Evolutionary conservation across 106 monocot genomes (phyloP).

Genomic region (Phalaenopsis equestris): DNA sequence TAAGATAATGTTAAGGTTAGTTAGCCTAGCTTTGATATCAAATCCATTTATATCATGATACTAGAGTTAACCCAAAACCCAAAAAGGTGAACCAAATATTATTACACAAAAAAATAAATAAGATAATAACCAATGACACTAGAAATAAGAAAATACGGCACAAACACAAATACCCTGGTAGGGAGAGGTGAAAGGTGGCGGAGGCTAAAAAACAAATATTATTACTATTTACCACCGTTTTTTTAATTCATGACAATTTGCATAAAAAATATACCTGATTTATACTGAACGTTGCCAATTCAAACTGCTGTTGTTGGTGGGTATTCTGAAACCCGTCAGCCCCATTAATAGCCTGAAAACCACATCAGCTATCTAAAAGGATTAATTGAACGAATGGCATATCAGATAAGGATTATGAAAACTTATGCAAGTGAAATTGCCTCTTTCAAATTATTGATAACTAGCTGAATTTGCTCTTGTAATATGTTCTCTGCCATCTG

Average conservation of each 20-base stretch:
- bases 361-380: background rate
- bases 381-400: background rate
- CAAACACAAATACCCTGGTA: no score
- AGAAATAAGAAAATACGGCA: no score
- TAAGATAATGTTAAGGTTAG: no score
- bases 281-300: conserved; percentile 67
- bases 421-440: conserved; percentile 19
- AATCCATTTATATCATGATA: no score
- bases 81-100: no score
- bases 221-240: background rate
- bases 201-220: no score
- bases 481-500: conserved; percentile 69
- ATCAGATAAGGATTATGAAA: background rate
- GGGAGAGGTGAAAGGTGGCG: no score
- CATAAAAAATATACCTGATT: conserved; percentile 53
- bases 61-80: no score
- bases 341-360: conserved; percentile 67
- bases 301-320: conserved; percentile 68
- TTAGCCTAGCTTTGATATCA: no score
- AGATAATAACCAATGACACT: no score
- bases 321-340: conserved; percentile 96
- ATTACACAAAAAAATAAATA: no score
- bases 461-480: conserved; percentile 64
- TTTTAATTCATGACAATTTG: background rate
- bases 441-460: conserved; percentile 47